These are phyloP conservation scores for Coemansia sp. DNA, from an alignment of 192 early-diverging fungal species.

Conservation along the genomic window DNA sequence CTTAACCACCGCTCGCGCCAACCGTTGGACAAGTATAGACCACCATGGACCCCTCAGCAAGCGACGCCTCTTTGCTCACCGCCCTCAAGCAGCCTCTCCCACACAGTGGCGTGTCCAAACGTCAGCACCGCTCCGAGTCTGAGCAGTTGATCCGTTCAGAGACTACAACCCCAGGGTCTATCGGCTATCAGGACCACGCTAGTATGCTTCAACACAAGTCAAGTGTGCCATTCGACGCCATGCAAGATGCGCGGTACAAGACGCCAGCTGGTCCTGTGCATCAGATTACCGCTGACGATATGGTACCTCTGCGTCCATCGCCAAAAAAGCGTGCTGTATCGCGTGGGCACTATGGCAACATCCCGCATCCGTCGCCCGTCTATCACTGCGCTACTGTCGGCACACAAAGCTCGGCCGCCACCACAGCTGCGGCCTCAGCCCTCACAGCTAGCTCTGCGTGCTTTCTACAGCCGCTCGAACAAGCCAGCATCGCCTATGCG, in stretches of 20 bases:
- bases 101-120: not conserved
- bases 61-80: not conserved
- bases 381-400: constrained; percentile 22
- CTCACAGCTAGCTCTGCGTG: constrained; percentile 28
- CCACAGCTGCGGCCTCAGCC: constrained; percentile 13
- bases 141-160: not conserved
- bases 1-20: not conserved
- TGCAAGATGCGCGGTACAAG: constrained; percentile 12
- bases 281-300: constrained; percentile 32
- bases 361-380: constrained; percentile 48
- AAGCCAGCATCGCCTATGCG: constrained; percentile 25
- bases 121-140: not conserved
- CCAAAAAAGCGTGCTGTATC: constrained; percentile 55
- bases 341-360: constrained; percentile 37
- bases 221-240: not conserved
- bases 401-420: constrained; percentile 3
- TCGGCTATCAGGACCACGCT: not conserved
- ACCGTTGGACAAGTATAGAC: constrained; percentile 2
- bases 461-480: constrained; percentile 47
- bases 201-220: not conserved
- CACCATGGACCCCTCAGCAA: not conserved
- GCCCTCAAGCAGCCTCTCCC: constrained; percentile 1
- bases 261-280: constrained; percentile 31
- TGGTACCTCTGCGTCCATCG: constrained; percentile 32
- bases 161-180: constrained; percentile 2